These are phyloP conservation scores for Cutaneotrichosporon curvatum DNA, from an alignment of 1,284 basidiomycete genomes.

Conservation along the genomic window DNA sequence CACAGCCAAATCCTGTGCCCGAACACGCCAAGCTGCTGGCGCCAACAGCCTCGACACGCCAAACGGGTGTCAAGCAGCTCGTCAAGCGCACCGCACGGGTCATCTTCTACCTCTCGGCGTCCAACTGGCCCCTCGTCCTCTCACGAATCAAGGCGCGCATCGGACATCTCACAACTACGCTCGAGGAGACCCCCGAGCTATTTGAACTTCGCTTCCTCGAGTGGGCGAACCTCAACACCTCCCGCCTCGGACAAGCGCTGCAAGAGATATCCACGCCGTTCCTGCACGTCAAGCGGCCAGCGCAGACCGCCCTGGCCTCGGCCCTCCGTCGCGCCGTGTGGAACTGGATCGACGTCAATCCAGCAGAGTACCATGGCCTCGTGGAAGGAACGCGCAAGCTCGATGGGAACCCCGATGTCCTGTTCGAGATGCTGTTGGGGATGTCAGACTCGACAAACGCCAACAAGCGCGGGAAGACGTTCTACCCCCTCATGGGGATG, in stretches of 20 bases:
- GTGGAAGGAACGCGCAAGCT: constrained; percentile 57
- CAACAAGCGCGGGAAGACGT: constrained; percentile 49
- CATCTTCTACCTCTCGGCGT: constrained; percentile 79
- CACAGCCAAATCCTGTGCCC: constrained; percentile 4
- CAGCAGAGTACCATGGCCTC: constrained; percentile 69
- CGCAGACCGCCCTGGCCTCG: constrained; percentile 64
- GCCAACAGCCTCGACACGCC: constrained; percentile 16
- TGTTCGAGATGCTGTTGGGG: constrained; percentile 69
- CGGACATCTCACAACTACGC: constrained; percentile 48
- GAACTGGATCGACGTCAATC: constrained; percentile 85
- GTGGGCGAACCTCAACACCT: constrained; percentile 46
- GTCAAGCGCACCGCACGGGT: constrained; percentile 57
- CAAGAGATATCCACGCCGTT: constrained; percentile 72
- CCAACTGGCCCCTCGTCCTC: constrained; percentile 80
- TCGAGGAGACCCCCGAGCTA: constrained; percentile 52
- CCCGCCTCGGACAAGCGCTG: constrained; percentile 37
- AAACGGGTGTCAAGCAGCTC: constrained; percentile 36
- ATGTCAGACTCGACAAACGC: constrained; percentile 48
- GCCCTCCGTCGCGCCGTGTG: constrained; percentile 75
- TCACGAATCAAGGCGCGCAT: constrained; percentile 63
- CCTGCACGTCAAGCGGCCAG: constrained; percentile 71
- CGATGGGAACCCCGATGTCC: constrained; percentile 72
- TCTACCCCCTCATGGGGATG: constrained; percentile 76
- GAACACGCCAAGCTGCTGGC: constrained; percentile 11
- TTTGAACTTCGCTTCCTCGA: constrained; percentile 44